Evolutionary conservation across 148 eudicot genomes (phyloP), one percentile per base, ranked within the genome.

Genomic region (Heliosperma pusillum): DNA sequence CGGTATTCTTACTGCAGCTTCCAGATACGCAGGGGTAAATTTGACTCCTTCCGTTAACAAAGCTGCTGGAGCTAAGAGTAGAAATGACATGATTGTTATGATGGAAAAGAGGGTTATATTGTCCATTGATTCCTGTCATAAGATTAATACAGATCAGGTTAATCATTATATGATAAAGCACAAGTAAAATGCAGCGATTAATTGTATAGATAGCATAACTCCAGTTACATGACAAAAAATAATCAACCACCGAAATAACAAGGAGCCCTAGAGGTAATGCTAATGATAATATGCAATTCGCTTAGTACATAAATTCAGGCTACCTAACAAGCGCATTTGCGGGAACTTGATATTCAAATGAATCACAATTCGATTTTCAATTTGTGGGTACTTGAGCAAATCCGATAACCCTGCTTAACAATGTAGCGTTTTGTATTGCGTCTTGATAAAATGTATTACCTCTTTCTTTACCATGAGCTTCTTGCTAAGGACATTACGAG

Each of bases 401-500:
- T 36, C 42, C 9, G 42, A 36, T 36, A 36, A 1, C 42, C 42
- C 42, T 36, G 42, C 24, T 13, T 29, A 55, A 68, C 3, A 9
- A 22, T 7, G n/a, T 20, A 50, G 56, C 20, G 25, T 21, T 69
- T n/a, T 62, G 27, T 47, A 55, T 16, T 20, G 17, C 10, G 12
- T 45, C 60, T 2, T 44, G 40, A 36, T 36, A 21, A 15, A 3
- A 70, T 33, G 30, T 45, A 42, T 75, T 79, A 95, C 93, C 96
- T 90, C 91, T 80, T 90, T 89, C 87, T 90, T 92, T 78, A 88
- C 89, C 99, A 95, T 92, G 71, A 95, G 87, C 86, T 92, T 92
- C 81, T 93, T 93, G 89, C 98, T 93, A 40, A 93, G 92, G 76
- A 93, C 98, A 74, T 93, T 93, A 50, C 98, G 98, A 63, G 98